Evolutionary conservation across 179 eudicot genomes (phyloP).

Genomic region (Corrigiola litoralis): DNA sequence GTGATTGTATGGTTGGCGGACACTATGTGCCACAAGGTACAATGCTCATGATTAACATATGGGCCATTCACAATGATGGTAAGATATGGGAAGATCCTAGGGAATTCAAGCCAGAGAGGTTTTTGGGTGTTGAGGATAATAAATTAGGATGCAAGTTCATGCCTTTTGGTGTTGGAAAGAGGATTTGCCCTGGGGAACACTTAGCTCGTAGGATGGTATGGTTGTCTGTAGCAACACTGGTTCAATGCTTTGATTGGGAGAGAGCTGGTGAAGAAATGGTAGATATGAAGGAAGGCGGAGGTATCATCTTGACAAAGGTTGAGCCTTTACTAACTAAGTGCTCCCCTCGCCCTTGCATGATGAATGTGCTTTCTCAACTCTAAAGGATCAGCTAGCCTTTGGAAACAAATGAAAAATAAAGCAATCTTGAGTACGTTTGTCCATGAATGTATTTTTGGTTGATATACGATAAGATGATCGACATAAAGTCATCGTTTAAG

Average conservation of each 20-base stretch:
- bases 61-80: background rate
- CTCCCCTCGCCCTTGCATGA: no score
- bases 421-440: no score
- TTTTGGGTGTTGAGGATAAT: background rate
- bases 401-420: no score
- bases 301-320: background rate
- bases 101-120: constrained; percentile 9
- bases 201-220: background rate
- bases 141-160: background rate
- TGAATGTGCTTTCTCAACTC: no score
- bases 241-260: constrained; percentile 17
- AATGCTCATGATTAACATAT: background rate
- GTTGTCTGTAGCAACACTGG: background rate
- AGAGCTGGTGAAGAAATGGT: background rate
- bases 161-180: background rate
- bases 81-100: background rate
- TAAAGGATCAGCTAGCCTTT: no score
- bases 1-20: background rate
- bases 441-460: no score
- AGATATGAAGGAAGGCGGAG: constrained; percentile 9
- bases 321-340: no score
- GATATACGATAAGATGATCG: no score
- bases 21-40: constrained; percentile 1
- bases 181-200: constrained; percentile 7
- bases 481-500: no score